These are phyloP conservation scores for Ligustrum vulgare DNA, from an alignment of 257 asterid species.

Conservation along the genomic window DNA sequence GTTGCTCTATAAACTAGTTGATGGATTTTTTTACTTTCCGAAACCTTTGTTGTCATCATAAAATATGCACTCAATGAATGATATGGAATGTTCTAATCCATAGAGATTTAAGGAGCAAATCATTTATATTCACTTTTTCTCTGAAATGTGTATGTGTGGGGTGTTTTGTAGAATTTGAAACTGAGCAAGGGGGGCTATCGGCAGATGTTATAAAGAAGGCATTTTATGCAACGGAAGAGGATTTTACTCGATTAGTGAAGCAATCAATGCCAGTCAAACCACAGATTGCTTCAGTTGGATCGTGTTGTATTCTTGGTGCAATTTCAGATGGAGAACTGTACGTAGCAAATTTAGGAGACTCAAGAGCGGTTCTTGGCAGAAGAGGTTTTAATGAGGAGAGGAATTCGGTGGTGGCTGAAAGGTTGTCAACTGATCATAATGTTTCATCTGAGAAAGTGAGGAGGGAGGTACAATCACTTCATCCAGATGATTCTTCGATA, in stretches of 20 bases:
- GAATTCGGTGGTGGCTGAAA: slow-evolving; percentile 26
- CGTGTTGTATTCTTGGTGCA: slow-evolving; percentile 29
- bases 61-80: not conserved
- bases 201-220: slow-evolving; percentile 34
- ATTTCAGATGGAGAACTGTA: slow-evolving; percentile 17
- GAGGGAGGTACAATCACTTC: slow-evolving; percentile 32
- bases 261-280: slow-evolving; percentile 27
- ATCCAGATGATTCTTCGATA: slow-evolving; percentile 31
- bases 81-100: not conserved
- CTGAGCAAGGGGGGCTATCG: slow-evolving; percentile 27
- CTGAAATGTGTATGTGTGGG: not conserved
- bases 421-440: slow-evolving; percentile 36
- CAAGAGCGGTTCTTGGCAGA: slow-evolving; percentile 34
- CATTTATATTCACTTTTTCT: not conserved
- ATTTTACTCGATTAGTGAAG: slow-evolving; percentile 27
- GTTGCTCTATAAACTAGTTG: too few species aligned
- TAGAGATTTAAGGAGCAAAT: not conserved
- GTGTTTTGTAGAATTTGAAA: not conserved
- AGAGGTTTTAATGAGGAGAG: slow-evolving; percentile 16
- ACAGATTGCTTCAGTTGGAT: slow-evolving; percentile 34
- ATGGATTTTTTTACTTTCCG: too few species aligned
- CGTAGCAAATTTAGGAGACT: slow-evolving; percentile 29
- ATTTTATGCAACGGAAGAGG: slow-evolving; percentile 35
- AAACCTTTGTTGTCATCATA: too few species aligned
- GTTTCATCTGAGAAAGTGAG: slow-evolving; percentile 32